These are phyloP conservation scores for Debaryomyces robertsiae DNA, from an alignment of 1,139 yeast genomes.

Conservation along the genomic window DNA sequence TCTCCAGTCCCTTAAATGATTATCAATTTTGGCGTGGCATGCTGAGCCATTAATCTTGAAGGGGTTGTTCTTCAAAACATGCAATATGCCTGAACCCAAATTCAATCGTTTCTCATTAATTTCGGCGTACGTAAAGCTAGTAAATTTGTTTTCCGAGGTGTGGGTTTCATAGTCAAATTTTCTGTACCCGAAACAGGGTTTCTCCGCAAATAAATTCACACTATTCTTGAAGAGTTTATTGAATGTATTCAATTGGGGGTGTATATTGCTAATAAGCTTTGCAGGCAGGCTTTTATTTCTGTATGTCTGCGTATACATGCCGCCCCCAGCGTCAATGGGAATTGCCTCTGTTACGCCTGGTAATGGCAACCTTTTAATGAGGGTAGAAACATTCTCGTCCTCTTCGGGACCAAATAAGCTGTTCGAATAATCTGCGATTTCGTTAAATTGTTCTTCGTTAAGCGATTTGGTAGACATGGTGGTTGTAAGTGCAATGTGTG, in stretches of 20 bases:
- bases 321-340: constrained; percentile 3
- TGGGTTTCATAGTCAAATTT: constrained; percentile 31
- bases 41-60: constrained; percentile 29
- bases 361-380: constrained; percentile 1
- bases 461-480: constrained; percentile 1
- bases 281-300: constrained; percentile 6
- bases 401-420: constrained; percentile 9
- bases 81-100: constrained; percentile 37
- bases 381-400: constrained; percentile 2
- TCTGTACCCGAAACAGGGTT: constrained; percentile 35
- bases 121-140: constrained; percentile 15
- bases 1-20: constrained; percentile 17
- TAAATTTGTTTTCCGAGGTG: constrained; percentile 23
- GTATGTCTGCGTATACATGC: neutral
- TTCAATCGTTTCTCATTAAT: constrained; percentile 20
- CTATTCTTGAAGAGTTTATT: constrained; percentile 28
- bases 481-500: too few relatives aligned
- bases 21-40: constrained; percentile 20
- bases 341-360: constrained; percentile 2
- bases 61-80: constrained; percentile 31
- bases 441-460: neutral
- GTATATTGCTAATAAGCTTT: constrained; percentile 4
- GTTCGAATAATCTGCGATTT: constrained; percentile 1
- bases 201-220: constrained; percentile 21
- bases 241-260: constrained; percentile 31